Evolutionary conservation across 805 yeast species (phyloP).

Genomic region (Kodamaea neixiangensis): DNA sequence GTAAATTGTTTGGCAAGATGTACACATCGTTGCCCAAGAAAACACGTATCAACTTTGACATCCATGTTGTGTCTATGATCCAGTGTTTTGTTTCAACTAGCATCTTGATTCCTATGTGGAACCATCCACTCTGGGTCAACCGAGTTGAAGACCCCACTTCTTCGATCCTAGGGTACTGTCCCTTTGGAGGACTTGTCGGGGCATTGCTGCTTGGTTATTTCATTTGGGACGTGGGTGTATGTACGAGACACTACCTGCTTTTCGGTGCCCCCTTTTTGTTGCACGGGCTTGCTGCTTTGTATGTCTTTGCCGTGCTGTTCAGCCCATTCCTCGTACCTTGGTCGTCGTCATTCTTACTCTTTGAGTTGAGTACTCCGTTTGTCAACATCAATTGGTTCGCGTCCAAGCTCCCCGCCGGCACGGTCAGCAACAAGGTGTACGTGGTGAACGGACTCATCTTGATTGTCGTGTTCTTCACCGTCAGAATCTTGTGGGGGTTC

Average conservation of each 20-base stretch:
- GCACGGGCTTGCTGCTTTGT: constrained; percentile 82
- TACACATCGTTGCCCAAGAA: constrained; percentile 52
- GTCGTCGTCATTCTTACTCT: constrained; percentile 79
- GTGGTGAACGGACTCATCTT: constrained; percentile 72
- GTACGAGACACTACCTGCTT: constrained; percentile 58
- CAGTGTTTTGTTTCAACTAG: constrained; percentile 71
- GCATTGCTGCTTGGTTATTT: constrained; percentile 84
- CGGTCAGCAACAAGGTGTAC: constrained; percentile 55
- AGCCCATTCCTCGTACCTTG: constrained; percentile 78
- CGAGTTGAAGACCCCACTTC: constrained; percentile 41
- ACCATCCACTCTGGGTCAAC: constrained; percentile 49
- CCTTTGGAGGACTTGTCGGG: constrained; percentile 73
- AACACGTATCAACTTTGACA: constrained; percentile 74
- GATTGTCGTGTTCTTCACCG: constrained; percentile 68
- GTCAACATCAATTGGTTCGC: constrained; percentile 94
- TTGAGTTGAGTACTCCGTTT: constrained; percentile 91
- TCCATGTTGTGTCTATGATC: constrained; percentile 85
- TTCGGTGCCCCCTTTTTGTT: constrained; percentile 82
- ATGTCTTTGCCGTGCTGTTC: constrained; percentile 65
- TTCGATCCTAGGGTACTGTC: constrained; percentile 63
- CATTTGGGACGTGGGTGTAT: constrained; percentile 82
- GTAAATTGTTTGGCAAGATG: constrained; percentile 48
- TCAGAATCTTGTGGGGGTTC: constrained; percentile 86
- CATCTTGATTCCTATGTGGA: constrained; percentile 64
- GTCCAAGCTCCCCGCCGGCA: constrained; percentile 68